Conservation (phyloP, 1,139 yeast species). For the Scheffersomyces segobiensis region DNA sequence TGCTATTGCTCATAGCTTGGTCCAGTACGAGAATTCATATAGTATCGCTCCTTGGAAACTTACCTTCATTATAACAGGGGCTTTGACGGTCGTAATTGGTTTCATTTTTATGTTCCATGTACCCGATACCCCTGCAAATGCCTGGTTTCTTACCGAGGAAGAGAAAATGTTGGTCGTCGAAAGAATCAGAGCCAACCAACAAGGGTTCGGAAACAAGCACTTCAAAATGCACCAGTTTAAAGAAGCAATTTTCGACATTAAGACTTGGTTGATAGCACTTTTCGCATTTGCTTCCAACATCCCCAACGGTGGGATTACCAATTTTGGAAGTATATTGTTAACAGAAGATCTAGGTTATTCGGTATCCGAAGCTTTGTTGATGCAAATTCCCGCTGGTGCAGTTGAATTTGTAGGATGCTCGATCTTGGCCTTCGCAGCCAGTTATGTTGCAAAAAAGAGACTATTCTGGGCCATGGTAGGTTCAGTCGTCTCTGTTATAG, state of each 20-base stretch:
- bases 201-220: slow-evolving; percentile 58
- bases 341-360: slow-evolving; percentile 46
- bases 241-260: slow-evolving; percentile 51
- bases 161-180: slow-evolving; percentile 44
- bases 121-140: slow-evolving; percentile 56
- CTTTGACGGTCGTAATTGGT: slow-evolving; percentile 47
- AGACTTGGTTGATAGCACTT: slow-evolving; percentile 43
- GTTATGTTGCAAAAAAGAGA: slow-evolving; percentile 18
- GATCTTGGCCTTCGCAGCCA: slow-evolving; percentile 13
- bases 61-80: slow-evolving; percentile 48
- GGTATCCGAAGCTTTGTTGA: slow-evolving; percentile 34
- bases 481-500: slow-evolving; percentile 35
- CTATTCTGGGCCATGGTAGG: slow-evolving; percentile 45
- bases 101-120: slow-evolving; percentile 40
- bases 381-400: slow-evolving; percentile 39
- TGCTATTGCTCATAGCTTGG: slow-evolving; percentile 52
- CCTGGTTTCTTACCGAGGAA: slow-evolving; percentile 41
- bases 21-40: slow-evolving; percentile 27
- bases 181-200: slow-evolving; percentile 38
- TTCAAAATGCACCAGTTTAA: slow-evolving; percentile 55
- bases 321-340: slow-evolving; percentile 50
- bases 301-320: slow-evolving; percentile 55
- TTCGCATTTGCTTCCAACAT: slow-evolving; percentile 44
- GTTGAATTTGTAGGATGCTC: slow-evolving; percentile 46
- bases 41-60: slow-evolving; percentile 47